Conservation (phyloP, 768 basidiomycete species). For the Flagelloscypha sp. region DNA sequence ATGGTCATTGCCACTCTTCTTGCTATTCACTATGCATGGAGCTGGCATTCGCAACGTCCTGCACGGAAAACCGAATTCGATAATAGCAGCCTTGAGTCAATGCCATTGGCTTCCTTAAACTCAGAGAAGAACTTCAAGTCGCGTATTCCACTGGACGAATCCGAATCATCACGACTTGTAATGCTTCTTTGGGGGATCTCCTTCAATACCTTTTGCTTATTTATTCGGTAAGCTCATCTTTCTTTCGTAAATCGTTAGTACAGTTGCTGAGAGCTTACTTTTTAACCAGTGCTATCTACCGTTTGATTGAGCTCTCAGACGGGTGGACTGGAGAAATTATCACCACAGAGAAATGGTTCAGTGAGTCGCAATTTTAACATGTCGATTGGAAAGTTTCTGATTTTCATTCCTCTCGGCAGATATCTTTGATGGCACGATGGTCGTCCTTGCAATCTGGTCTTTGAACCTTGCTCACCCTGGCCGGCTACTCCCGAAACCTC, state of each 20-base stretch:
- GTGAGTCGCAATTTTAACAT: no score
- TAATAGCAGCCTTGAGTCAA: background rate
- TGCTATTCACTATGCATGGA: conserved; percentile 24
- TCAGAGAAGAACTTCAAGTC: no score
- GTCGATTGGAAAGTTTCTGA: background rate
- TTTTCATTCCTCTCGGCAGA: conserved; percentile 7
- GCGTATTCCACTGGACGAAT: conserved; percentile 1
- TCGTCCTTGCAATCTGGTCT: conserved; percentile 10
- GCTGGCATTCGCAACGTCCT: conserved; percentile 16
- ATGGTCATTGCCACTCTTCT: conserved; percentile 8
- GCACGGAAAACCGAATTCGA: no score
- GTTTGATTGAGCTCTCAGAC: conserved; percentile 33
- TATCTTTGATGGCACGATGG: conserved; percentile 12
- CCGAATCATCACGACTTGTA: background rate
- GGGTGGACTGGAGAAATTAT: conserved; percentile 40
- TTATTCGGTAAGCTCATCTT: conserved; percentile 7
- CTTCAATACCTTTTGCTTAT: conserved; percentile 12
- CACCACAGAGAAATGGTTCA: conserved; percentile 30
- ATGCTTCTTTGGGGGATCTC: conserved; percentile 5
- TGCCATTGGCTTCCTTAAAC: no score
- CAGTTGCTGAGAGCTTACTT: background rate
- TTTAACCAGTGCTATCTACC: conserved; percentile 31
- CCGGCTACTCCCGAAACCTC: no score
- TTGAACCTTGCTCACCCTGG: conserved; percentile 12
- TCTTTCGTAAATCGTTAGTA: background rate